phyloP scores from a whole-genome alignment of 352 stramenopile genomes.

The Phytophthora megakarya region DNA sequence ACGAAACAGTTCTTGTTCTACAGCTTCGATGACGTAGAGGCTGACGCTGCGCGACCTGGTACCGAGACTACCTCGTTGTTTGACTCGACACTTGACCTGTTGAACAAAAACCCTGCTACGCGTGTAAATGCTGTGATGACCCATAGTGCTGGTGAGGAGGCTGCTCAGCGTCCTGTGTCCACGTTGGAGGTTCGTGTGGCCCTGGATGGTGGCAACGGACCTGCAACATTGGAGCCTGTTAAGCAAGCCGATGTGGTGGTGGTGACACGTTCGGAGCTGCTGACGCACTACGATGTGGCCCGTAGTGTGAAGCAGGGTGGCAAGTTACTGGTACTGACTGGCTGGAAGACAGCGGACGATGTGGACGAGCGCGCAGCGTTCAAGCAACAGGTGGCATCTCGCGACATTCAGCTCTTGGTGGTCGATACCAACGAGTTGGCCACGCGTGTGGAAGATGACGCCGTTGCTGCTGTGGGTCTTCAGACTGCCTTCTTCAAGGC shows the following conservation, averaged over 20 bases:
- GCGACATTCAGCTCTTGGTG: slow-evolving; percentile 51
- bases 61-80: slow-evolving; percentile 42
- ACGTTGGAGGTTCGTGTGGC: slow-evolving; percentile 65
- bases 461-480: slow-evolving; percentile 48
- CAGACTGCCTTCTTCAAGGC: slow-evolving; percentile 73
- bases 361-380: slow-evolving; percentile 55
- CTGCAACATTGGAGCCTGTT: slow-evolving; percentile 49
- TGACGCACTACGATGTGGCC: slow-evolving; percentile 58
- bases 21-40: slow-evolving; percentile 82
- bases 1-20: slow-evolving; percentile 92
- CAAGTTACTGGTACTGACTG: slow-evolving; percentile 56
- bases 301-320: slow-evolving; percentile 59
- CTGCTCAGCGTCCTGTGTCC: slow-evolving; percentile 40
- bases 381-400: slow-evolving; percentile 61
- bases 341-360: slow-evolving; percentile 73
- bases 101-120: slow-evolving; percentile 71
- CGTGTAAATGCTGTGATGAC: slow-evolving; percentile 65
- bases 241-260: slow-evolving; percentile 67
- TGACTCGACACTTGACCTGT: slow-evolving; percentile 46
- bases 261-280: slow-evolving; percentile 50
- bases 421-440: slow-evolving; percentile 60
- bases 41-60: slow-evolving; percentile 45
- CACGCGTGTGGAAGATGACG: slow-evolving; percentile 57
- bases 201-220: slow-evolving; percentile 42
- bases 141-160: slow-evolving; percentile 42